Conservation (phyloP, 2,329 filamentous ascomycete genomes). For the Didymosphaeria variabile region DNA sequence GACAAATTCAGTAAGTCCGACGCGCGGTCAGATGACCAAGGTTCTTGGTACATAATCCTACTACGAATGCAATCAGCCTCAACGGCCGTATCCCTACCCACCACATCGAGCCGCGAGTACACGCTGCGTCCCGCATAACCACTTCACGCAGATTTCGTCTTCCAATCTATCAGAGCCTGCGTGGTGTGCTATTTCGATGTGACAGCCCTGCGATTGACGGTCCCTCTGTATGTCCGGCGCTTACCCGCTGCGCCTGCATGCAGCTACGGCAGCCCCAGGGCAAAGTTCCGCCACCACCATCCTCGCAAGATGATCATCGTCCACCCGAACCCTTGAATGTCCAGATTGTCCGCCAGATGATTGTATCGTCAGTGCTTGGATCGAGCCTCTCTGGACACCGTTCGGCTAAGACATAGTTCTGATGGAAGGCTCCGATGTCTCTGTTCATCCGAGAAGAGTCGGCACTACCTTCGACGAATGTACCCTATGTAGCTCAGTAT, state of each 20-base stretch:
- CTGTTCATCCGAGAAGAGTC: not conserved
- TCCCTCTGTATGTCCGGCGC: conserved; percentile 11
- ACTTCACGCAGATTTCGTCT: not conserved
- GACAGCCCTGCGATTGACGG: conserved; percentile 1
- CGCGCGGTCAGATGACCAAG: not conserved
- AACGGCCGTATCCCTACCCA: not conserved
- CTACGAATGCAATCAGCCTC: not conserved
- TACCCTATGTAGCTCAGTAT: not conserved
- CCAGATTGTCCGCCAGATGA: conserved; percentile 1
- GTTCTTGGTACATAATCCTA: not conserved
- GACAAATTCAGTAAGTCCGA: not conserved
- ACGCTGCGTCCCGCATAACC: not conserved
- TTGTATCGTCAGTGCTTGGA: not conserved
- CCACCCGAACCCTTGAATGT: conserved; percentile 1
- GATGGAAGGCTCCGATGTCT: not conserved
- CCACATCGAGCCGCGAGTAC: not conserved
- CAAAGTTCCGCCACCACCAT: conserved; percentile 10
- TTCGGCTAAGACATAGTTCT: conserved; percentile 2
- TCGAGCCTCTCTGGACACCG: not conserved
- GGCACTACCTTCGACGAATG: not conserved
- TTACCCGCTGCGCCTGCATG: conserved; percentile 7
- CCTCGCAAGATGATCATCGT: conserved; percentile 1
- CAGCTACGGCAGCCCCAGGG: conserved; percentile 2
- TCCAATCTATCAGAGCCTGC: not conserved
- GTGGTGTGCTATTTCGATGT: not conserved